Evolutionary conservation across 805 yeast species (phyloP).

Genomic region (Lipomyces yamanashiensis): DNA sequence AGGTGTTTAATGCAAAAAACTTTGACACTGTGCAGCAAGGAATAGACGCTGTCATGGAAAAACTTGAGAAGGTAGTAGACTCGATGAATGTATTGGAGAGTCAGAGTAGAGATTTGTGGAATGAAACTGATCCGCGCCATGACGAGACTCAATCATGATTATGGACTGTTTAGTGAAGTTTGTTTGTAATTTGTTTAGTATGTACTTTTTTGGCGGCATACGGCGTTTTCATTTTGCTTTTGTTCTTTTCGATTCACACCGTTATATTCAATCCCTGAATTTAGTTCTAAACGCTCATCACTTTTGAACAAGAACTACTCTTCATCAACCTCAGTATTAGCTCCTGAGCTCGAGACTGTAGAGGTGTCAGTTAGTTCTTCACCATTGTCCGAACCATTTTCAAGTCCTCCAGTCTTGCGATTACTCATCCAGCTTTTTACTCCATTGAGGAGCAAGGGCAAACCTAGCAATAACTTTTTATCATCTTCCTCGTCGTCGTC

Average conservation of each 20-base stretch:
- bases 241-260: neutral
- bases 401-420: constrained; percentile 13
- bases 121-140: constrained; percentile 16
- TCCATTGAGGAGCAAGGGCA: constrained; percentile 30
- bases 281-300: too few relatives aligned
- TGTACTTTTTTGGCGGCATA: neutral
- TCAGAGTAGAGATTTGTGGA: constrained; percentile 43
- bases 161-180: too few relatives aligned
- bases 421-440: constrained; percentile 31
- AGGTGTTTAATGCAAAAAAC: constrained; percentile 54
- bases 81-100: constrained; percentile 46
- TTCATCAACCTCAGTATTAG: neutral
- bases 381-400: constrained; percentile 1
- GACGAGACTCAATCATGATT: neutral
- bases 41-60: constrained; percentile 55
- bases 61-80: constrained; percentile 58
- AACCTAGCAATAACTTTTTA: constrained; percentile 23
- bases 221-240: neutral
- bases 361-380: constrained; percentile 18
- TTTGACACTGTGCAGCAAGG: constrained; percentile 57
- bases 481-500: constrained; percentile 34
- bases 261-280: neutral
- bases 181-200: neutral
- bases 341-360: constrained; percentile 7
- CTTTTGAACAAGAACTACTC: neutral